phyloP scores from a whole-genome alignment of 1,284 basidiomycete genomes.

The Violaceomyces palustris region DNA sequence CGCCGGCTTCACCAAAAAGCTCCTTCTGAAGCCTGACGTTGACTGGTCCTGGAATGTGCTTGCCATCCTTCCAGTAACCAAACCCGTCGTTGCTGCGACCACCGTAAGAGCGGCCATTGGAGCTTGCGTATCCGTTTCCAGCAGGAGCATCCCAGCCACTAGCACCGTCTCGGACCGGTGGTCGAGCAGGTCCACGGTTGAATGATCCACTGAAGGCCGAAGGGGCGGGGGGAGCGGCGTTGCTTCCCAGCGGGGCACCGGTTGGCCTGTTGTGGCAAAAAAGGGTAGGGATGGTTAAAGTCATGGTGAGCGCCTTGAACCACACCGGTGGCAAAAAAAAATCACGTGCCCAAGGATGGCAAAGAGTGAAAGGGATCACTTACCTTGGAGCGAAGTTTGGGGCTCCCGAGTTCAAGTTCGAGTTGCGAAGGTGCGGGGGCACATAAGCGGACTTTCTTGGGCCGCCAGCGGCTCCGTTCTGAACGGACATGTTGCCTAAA shows the following conservation, averaged over 20 bases:
- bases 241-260: not conserved
- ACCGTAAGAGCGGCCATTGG: constrained; percentile 24
- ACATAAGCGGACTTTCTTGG: constrained; percentile 80
- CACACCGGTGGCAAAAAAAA: too few species aligned
- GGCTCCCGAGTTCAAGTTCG: constrained; percentile 43
- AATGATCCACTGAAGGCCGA: constrained; percentile 37
- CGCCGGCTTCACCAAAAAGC: constrained; percentile 83
- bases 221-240: constrained; percentile 20
- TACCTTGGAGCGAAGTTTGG: constrained; percentile 11
- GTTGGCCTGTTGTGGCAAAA: not conserved
- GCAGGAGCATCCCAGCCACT: constrained; percentile 29
- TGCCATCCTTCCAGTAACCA: constrained; percentile 84
- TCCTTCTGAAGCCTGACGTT: constrained; percentile 90
- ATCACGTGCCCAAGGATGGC: too few species aligned
- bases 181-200: constrained; percentile 34
- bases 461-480: constrained; percentile 46
- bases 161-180: too few species aligned
- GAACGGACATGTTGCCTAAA: constrained; percentile 55
- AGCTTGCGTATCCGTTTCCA: constrained; percentile 29
- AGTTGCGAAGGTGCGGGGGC: constrained; percentile 79
- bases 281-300: not conserved
- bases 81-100: constrained; percentile 52
- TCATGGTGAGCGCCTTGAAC: too few species aligned
- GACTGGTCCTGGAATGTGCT: constrained; percentile 72
- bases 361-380: not conserved